Evolutionary conservation across 257 asterid genomes (phyloP), one percentile per base, ranked within the genome.

Genomic region (Haberlea rhodopensis): DNA sequence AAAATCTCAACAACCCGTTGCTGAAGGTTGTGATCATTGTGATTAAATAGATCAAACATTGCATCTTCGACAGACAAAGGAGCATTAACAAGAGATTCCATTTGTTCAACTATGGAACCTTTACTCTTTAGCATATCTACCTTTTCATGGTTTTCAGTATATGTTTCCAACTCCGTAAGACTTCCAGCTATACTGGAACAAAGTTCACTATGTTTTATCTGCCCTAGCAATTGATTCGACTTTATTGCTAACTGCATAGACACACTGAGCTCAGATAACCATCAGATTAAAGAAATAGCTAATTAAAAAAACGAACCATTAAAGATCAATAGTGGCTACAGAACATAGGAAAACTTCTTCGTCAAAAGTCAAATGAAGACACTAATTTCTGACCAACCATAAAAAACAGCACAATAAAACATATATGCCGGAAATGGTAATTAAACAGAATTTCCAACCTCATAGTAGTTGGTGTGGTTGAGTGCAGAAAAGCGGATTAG

Each of bases 31-130:
- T 90, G 97, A 80, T 94, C 99, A 63, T 95, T 80, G 76, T 94
- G 99, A 76, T 90, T 96, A 70, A 94, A 90, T 68, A 94, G 99
- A 65, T 95, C 99, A 31, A 94, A 83, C 23, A 94, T 96, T 26
- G 97, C 99, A 71, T 94, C 99, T 81, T 94, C 99, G 59, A 94
- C 97, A 40, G 97, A 97, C 77, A 87, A 71, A 66, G 99, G 95
- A 71, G 99, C 96, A 83, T 84, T 78, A 46, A 94, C 99, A 19
- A 94, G 94, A 74, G 88, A 89, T 75, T 90, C 99, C 95, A 94
- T 90, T 71, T 97, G 77, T 75, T 94, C 99, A 58, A 84, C 90
- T 75, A 94, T 87, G 73, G 99, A 97, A 83, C 91, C 83, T 80
- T 94, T 87, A 70, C 97, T 75, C 87, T 83, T 90, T 13, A 97